Base-by-base conservation (phyloP, 1,284 basidiomycete genomes). In the Ceratobasidium sp. region DNA sequence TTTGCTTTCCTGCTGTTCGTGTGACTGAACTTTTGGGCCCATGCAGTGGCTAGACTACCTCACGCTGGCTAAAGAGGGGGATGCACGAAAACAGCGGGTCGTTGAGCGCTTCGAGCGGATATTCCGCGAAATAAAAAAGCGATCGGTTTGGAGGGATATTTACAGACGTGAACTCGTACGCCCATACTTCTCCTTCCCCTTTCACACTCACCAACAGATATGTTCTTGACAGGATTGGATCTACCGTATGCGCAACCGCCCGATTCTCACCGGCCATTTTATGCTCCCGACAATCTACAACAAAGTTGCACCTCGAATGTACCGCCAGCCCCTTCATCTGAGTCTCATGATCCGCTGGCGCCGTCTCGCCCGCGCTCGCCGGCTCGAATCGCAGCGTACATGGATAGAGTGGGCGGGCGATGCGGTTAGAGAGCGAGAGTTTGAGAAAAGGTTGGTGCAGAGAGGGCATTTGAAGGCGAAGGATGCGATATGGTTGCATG, bases 321-420 rank as follows among this genome's bases (percentile, higher is more conserved):
- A 86, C 73, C 92, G 92, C 0, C 93, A 96, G 77, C 94, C 95
- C 0, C 76, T 82, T 1, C 83, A 86, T 16, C 86, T 95, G 51
- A 86, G 87, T 0, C 85, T 87, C 79, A 93, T 94, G 84, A 92
- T 96, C 41, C 79, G 81, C 24, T 84, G 84, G 19, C 87, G 95
- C 0, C 84, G 87, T 22, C 78, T 80, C 16, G 83, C 85, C 0
- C 84, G 88, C 6, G 84, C 84, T 16, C 81, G 82, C 34, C 85
- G 91, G 0, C 77, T 84, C n/a, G 81, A 79, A 6, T 78, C 78
- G 59, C 80, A 79, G 16, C 79, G 1, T 74, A 78, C 19, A 76
- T 88, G 0, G 74, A 77, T 3, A 85, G 84, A 66, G 16, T 71
- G 29, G 69, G 68, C 59, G 11, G 76, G 83, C 0, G 87, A 91